Evolutionary conservation across 345 rosid genomes (phyloP).

Genomic region (Sisymbrium irio): DNA sequence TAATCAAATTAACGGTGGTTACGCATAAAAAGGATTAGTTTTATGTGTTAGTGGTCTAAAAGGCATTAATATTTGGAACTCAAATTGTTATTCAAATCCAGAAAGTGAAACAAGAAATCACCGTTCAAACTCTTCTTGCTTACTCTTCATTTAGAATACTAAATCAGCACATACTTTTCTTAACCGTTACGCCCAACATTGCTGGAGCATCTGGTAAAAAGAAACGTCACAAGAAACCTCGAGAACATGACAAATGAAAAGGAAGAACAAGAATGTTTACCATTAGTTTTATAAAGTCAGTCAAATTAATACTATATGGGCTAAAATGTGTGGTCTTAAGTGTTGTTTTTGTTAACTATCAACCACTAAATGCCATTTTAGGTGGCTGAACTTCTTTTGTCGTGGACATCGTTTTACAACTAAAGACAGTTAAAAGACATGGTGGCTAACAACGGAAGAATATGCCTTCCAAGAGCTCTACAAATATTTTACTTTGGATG

Average conservation of each 20-base stretch:
- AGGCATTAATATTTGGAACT: constrained; percentile 13
- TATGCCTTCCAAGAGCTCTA: constrained; percentile 21
- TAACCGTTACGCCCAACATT: constrained; percentile 64
- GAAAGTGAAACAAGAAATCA: constrained; percentile 26
- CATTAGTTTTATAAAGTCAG: constrained; percentile 12
- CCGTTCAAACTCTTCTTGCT: constrained; percentile 34
- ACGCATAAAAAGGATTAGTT: constrained; percentile 21
- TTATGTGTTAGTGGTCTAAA: constrained; percentile 25
- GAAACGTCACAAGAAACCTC: constrained; percentile 32
- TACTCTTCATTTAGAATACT: constrained; percentile 35
- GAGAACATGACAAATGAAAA: constrained; percentile 31
- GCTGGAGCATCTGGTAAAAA: constrained; percentile 32
- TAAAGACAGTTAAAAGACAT: constrained; percentile 23
- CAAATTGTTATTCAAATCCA: constrained; percentile 25
- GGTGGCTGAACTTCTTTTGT: constrained; percentile 38
- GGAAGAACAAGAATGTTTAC: constrained; percentile 30
- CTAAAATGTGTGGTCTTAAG: constrained; percentile 22
- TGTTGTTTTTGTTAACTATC: constrained; percentile 22
- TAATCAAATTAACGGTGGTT: constrained; percentile 14
- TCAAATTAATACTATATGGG: constrained; percentile 20
- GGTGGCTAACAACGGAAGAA: constrained; percentile 3
- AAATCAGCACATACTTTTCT: constrained; percentile 44
- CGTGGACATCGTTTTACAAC: constrained; percentile 30
- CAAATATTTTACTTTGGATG: neutral
- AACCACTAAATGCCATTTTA: constrained; percentile 37